These are phyloP conservation scores for Fusarium decemcellulare DNA, from an alignment of 2,329 filamentous ascomycete species.

Conservation along the genomic window DNA sequence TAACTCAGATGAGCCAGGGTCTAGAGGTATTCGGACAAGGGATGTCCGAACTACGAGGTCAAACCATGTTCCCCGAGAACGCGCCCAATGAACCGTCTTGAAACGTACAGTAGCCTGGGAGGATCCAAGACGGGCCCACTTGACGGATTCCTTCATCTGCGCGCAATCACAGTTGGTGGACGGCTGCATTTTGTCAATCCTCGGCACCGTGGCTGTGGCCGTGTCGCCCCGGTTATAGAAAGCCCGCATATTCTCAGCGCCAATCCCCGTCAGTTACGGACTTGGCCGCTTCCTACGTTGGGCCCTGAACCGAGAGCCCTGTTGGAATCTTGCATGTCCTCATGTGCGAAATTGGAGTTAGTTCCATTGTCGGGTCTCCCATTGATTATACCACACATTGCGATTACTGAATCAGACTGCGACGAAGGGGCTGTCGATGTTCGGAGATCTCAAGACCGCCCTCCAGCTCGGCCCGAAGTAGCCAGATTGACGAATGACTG, in stretches of 20 bases:
- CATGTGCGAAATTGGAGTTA: background rate
- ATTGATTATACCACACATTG: background rate
- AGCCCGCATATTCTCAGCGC: conserved; percentile 13
- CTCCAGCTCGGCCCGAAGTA: no score
- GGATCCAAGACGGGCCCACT: conserved; percentile 35
- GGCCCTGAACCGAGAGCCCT: conserved; percentile 12
- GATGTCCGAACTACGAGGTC: conserved; percentile 6
- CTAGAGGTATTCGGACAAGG: conserved; percentile 2
- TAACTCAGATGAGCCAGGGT: conserved; percentile 12
- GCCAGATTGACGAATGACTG: conserved; percentile 5
- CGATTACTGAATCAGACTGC: background rate
- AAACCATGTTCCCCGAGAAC: conserved; percentile 6
- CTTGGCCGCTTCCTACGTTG: conserved; percentile 24
- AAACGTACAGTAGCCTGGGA: conserved; percentile 29
- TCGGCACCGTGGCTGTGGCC: conserved; percentile 20
- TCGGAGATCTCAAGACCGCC: background rate
- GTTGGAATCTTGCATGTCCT: background rate
- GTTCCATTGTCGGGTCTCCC: background rate
- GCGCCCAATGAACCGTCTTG: conserved; percentile 41
- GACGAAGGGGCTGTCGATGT: background rate
- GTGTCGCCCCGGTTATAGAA: conserved; percentile 11
- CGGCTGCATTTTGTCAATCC: conserved; percentile 23
- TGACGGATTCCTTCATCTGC: conserved; percentile 34
- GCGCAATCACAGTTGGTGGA: conserved; percentile 22
- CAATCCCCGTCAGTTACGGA: conserved; percentile 20